phyloP scores from a whole-genome alignment of 192 early-diverging fungal species.

The Coemansia pectinata region DNA sequence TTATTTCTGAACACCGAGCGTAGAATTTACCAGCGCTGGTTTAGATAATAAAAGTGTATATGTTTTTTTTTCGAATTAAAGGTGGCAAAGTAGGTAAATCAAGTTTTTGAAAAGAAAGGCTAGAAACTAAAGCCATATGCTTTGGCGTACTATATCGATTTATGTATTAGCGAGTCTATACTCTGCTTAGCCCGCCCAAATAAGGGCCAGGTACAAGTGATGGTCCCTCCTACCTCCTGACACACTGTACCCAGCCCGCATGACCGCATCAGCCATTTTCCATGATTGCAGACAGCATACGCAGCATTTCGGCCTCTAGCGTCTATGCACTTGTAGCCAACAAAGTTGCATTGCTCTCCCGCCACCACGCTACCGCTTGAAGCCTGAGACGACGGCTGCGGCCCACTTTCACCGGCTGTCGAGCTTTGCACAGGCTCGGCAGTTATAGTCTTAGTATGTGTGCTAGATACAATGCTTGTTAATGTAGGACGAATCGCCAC shows the following conservation, averaged over 20 bases:
- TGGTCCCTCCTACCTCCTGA: neutral
- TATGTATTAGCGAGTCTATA: neutral
- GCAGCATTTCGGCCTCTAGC: constrained; percentile 24
- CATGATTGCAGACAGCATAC: constrained; percentile 21
- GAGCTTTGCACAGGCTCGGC: neutral
- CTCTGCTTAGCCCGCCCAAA: constrained; percentile 5
- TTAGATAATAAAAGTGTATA: neutral
- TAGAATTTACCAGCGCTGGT: neutral
- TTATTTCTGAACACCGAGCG: neutral
- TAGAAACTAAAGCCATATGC: neutral
- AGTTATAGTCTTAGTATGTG: neutral
- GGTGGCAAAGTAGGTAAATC: neutral
- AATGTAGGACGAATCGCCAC: neutral
- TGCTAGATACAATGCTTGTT: neutral
- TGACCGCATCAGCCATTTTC: constrained; percentile 16
- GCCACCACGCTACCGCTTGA: neutral
- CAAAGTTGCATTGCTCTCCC: constrained; percentile 11
- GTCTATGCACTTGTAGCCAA: constrained; percentile 27
- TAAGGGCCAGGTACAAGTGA: constrained; percentile 20
- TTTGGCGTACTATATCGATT: neutral
- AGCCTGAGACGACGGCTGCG: neutral
- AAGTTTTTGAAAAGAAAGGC: neutral
- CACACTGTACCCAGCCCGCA: constrained; percentile 29
- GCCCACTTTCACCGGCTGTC: neutral
- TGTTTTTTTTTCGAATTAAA: neutral